Conservation (phyloP, 129 eudicot genomes). For the Artemisia argyi region DNA sequence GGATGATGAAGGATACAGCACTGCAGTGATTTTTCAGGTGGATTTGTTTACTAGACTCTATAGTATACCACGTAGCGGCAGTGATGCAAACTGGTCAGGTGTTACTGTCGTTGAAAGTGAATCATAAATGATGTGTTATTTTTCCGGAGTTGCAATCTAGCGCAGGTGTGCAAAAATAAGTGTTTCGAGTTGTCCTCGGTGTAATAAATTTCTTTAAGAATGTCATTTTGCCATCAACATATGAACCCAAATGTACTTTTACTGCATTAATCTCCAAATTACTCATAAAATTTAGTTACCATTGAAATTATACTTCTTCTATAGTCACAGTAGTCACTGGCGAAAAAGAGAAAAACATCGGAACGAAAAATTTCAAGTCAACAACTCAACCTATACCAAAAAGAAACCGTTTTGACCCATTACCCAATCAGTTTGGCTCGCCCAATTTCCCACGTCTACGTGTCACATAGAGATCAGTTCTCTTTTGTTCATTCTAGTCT, state of each 20-base stretch:
- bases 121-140: too few species aligned
- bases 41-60: constrained; percentile 42
- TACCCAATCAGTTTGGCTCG: background rate
- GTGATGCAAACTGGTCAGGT: constrained; percentile 47
- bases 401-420: background rate
- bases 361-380: too few species aligned
- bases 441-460: background rate
- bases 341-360: background rate
- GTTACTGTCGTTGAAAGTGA: constrained; percentile 39
- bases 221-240: background rate
- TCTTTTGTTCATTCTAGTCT: background rate
- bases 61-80: constrained; percentile 48
- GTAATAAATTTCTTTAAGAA: constrained; percentile 5
- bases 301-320: too few species aligned
- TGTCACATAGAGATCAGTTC: background rate
- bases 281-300: too few species aligned
- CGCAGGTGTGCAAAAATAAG: background rate
- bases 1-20: constrained; percentile 33
- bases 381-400: too few species aligned
- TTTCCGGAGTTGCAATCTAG: background rate
- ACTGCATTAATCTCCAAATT: too few species aligned
- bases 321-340: too few species aligned
- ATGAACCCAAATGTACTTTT: too few species aligned
- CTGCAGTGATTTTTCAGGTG: constrained; percentile 47
- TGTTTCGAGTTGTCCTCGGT: background rate